Evolutionary conservation across 768 basidiomycete species (phyloP), one percentile per base, ranked within the genome.

Genomic region (Phaeotremella skinneri): DNA sequence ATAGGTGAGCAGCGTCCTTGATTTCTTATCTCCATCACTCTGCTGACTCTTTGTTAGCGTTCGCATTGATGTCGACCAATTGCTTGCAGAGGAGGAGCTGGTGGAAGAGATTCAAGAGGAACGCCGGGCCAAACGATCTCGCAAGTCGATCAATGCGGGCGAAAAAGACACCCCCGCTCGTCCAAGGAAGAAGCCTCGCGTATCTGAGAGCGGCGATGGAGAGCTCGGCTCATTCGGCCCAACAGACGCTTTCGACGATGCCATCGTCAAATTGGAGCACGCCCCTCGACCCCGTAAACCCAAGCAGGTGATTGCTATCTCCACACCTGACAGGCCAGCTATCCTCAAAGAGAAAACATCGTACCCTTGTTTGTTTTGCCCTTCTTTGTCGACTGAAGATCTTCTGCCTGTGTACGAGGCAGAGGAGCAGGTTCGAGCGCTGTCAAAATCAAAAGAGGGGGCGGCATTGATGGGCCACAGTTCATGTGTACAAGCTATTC

Each of bases 11-110:
- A n/a, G 17, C 4, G 31, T n/a, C n/a, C n/a, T 34, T 34, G 25
- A 16, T 21, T 23, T 50, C 32, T 6, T 20, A 16, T 16, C 11
- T 17, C 25, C n/a, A 21, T 25, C 37, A 17, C 23, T 5, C n/a
- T n/a, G 29, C 14, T 54, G 11, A 31, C 29, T 37, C 37, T 79
- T 83, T 43, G 4, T 1, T 34, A 98, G 93, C 70, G 94, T 98
- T 27, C 85, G 87, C 26, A 97, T 98, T 64, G 88, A 98, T 58
- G 89, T 98, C 21, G 90, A 94, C 70, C 86, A 88, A 63, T 82
- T 96, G 43, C 78, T 98, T 20, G 80, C 70, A 1, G 86, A 90
- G 62, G 70, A 67, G 58, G 67, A 72, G 43, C 47, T 61, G 30
- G 41, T 62, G 27, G 42, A 42, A 23, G 47, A 61, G 56, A 50